These are phyloP conservation scores for Flaveria linearis DNA, from an alignment of 129 eudicot genomes.

Conservation along the genomic window DNA sequence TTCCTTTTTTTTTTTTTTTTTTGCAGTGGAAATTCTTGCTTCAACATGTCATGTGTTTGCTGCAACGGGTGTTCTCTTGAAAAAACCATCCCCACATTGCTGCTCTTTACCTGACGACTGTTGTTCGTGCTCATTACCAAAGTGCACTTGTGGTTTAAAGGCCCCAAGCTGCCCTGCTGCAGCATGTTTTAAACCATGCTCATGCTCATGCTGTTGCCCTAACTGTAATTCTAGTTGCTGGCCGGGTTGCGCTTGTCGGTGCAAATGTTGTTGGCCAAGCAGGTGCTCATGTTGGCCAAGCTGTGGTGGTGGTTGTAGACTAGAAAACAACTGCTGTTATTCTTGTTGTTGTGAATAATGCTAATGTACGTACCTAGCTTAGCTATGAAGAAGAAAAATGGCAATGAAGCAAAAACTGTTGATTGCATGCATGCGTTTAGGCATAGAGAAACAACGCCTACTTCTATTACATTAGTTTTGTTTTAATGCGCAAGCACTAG, in stretches of 20 bases:
- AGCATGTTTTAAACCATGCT: conserved; percentile 35
- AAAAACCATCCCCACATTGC: conserved; percentile 46
- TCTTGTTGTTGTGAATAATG: conserved; percentile 46
- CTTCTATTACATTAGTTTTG: conserved; percentile 32
- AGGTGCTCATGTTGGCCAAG: conserved; percentile 28
- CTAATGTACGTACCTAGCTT: conserved; percentile 14
- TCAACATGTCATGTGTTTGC: conserved; percentile 51
- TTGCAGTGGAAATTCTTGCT: conserved; percentile 60
- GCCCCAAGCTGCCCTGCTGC: conserved; percentile 24
- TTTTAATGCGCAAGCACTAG: conserved; percentile 20
- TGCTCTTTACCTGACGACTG: conserved; percentile 42
- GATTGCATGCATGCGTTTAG: conserved; percentile 1
- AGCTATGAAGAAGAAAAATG: conserved; percentile 16
- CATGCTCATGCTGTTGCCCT: conserved; percentile 21
- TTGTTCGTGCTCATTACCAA: conserved; percentile 52
- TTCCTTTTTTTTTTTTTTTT: not conserved
- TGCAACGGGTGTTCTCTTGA: conserved; percentile 22
- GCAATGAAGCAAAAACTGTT: conserved; percentile 15
- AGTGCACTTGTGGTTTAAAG: conserved; percentile 41
- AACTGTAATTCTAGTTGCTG: conserved; percentile 38
- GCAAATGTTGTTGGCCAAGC: not conserved
- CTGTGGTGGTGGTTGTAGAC: conserved; percentile 53
- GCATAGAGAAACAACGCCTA: conserved; percentile 29
- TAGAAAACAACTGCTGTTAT: conserved; percentile 45
- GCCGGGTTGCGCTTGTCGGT: conserved; percentile 33